Percentiles rank a stretch among this genome's conserved stretches.
phyloP scores from a whole-genome alignment of 2,329 filamentous ascomycete genomes.

The Talaromyces sp. region DNA sequence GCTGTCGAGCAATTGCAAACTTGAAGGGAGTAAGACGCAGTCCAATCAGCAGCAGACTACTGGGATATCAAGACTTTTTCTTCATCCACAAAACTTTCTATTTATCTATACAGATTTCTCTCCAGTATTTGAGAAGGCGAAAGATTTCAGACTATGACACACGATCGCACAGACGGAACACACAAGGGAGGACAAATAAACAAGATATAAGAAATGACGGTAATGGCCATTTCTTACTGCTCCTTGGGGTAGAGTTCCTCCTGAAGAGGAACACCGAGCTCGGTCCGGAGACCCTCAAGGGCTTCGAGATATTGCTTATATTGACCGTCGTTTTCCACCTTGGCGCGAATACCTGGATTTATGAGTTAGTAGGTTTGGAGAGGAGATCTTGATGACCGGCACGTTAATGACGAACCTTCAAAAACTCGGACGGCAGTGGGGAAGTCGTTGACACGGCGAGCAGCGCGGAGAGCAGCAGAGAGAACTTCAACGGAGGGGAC shows the following conservation, averaged over 20 bases:
- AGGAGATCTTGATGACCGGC: neutral
- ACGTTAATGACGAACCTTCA: slow-evolving; percentile 64
- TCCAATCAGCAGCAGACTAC: neutral
- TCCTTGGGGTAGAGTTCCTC: slow-evolving; percentile 79
- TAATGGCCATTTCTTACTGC: slow-evolving; percentile 27
- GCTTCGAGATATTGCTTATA: slow-evolving; percentile 94
- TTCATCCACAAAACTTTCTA: slow-evolving; percentile 15
- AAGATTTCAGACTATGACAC: slow-evolving; percentile 13
- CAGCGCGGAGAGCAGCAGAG: slow-evolving; percentile 84
- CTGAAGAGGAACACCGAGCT: slow-evolving; percentile 85
- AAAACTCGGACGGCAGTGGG: slow-evolving; percentile 97
- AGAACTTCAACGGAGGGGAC: slow-evolving; percentile 91
- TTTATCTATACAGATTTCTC: slow-evolving; percentile 17
- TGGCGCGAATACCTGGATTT: slow-evolving; percentile 82
- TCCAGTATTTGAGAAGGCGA: slow-evolving; percentile 8
- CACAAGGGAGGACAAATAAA: slow-evolving; percentile 18
- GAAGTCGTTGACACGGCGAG: slow-evolving; percentile 95
- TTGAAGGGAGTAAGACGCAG: neutral
- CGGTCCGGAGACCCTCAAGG: slow-evolving; percentile 86
- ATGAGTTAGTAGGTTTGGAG: neutral
- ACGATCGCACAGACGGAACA: neutral
- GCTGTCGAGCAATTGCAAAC: neutral
- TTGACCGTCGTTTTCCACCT: slow-evolving; percentile 97
- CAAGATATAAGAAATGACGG: slow-evolving; percentile 16
- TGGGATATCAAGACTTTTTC: neutral